Base-by-base conservation (phyloP, 2,329 filamentous ascomycete species). In the Dryadomyces quercus-mongolicae region DNA sequence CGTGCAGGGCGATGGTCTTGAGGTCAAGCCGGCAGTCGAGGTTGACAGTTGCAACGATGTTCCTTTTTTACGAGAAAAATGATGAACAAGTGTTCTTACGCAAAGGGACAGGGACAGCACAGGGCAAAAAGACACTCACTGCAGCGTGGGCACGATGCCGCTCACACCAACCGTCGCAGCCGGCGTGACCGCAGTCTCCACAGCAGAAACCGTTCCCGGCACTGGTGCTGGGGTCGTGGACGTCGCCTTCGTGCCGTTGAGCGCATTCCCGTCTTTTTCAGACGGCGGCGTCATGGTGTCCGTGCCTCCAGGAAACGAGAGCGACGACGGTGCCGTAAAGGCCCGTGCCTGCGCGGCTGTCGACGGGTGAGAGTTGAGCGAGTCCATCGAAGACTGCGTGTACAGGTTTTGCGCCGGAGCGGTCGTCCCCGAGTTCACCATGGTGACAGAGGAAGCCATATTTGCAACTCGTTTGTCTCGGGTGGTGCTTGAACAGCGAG, bases 11-110 rank as follows among this genome's bases (percentile, higher is more conserved):
- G 69, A 98, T 98, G 65, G 93, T 98, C 86, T 98, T 98, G 63
- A 98, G 80, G 70, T 98, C 93, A 74, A 97, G 77, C 65, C 93
- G 91, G 74, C 92, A 96, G 77, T 95, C 90, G 67, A 97, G 81
- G 72, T 98, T 98, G 77, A 98, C 93, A 63, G 93, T 98, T 62
- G 93, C 93, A 71, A 98, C 92, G 75, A 97, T 96, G 76, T 97
- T 96, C 84, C 89, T 94, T 89, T 57, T 15, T 56, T 56, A 55
- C 52, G 44, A 53, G 25, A 56, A 52, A 56, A 55, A 55, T 44
- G 48, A 59, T 59, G 55, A 59, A 59, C 54, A 55, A 40, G 31
- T 54, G 54, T 57, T 58, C 58, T 53, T 60, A 59, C 59, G 58
- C 56, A 40, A 40, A 40, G 6, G 25, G 25, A 31, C 25, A 54